Conservation (phyloP, 768 basidiomycete species). For the Rhodotorula sphaerocarpa region DNA sequence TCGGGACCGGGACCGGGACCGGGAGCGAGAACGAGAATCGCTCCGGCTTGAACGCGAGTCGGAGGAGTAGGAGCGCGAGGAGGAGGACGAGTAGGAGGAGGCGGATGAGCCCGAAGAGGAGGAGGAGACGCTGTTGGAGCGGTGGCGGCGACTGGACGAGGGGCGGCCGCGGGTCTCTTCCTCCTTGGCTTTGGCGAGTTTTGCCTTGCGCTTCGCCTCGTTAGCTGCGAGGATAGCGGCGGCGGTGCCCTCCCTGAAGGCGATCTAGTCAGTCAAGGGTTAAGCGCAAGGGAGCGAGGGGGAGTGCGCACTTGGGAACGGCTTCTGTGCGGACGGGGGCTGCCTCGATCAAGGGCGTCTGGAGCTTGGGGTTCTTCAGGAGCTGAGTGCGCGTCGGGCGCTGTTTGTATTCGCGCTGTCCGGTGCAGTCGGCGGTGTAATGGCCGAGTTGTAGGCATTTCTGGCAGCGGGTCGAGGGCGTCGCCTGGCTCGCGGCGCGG, state of each 20-base stretch:
- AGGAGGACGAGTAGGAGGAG: too few species aligned
- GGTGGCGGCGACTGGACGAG: slow-evolving; percentile 3
- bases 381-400: slow-evolving; percentile 31
- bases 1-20: neutral
- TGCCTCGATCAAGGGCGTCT: slow-evolving; percentile 5
- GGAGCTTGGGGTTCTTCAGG: slow-evolving; percentile 33
- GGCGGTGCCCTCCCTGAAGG: slow-evolving; percentile 25
- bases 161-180: neutral
- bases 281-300: neutral
- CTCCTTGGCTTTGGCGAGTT: neutral
- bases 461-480: slow-evolving; percentile 22
- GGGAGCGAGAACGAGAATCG: neutral
- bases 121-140: neutral
- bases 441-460: slow-evolving; percentile 28
- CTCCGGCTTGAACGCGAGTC: neutral
- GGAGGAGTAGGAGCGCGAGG: neutral
- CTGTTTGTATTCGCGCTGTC: slow-evolving; percentile 16
- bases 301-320: slow-evolving; percentile 20
- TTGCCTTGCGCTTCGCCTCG: slow-evolving; percentile 27
- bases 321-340: slow-evolving; percentile 8
- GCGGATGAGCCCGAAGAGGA: slow-evolving; percentile 2
- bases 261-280: neutral
- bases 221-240: slow-evolving; percentile 33
- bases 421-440: slow-evolving; percentile 25
- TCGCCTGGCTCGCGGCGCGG: neutral